Evolutionary conservation across 2,329 filamentous ascomycete species (phyloP).

Genomic region (Purpureocillium takamizusanense): DNA sequence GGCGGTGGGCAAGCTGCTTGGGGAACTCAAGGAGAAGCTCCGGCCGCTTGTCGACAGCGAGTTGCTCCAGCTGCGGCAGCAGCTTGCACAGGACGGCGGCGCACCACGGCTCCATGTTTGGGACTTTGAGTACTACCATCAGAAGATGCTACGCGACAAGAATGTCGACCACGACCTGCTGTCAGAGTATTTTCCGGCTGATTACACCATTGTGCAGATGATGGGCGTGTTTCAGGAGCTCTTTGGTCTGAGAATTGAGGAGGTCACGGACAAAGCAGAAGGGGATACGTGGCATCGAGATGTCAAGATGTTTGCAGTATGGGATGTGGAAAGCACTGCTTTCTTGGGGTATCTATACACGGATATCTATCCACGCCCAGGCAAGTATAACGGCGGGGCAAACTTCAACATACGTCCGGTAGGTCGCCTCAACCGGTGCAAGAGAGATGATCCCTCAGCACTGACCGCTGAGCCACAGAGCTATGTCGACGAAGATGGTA

Average conservation of each 20-base stretch:
- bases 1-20: constrained; percentile 1
- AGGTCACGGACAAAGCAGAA: background rate
- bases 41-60: background rate
- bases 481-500: constrained; percentile 2
- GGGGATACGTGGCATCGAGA: constrained; percentile 4
- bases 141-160: background rate
- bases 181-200: constrained; percentile 3
- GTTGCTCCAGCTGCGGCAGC: background rate
- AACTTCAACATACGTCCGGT: constrained; percentile 4
- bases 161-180: constrained; percentile 3
- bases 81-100: background rate
- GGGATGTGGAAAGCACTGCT: background rate
- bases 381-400: constrained; percentile 2
- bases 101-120: constrained; percentile 1
- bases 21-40: background rate
- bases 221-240: constrained; percentile 2
- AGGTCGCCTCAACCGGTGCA: too few relatives aligned
- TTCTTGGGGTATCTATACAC: constrained; percentile 3
- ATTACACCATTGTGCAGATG: constrained; percentile 1
- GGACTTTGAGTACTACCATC: constrained; percentile 1
- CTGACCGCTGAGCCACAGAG: background rate
- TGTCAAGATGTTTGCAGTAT: constrained; percentile 2
- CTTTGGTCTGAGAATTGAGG: constrained; percentile 1
- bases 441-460: too few relatives aligned
- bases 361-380: constrained; percentile 1